Evolutionary conservation across 345 rosid species (phyloP), one percentile per base, ranked within the genome.

Genomic region (Adansonia digitata): DNA sequence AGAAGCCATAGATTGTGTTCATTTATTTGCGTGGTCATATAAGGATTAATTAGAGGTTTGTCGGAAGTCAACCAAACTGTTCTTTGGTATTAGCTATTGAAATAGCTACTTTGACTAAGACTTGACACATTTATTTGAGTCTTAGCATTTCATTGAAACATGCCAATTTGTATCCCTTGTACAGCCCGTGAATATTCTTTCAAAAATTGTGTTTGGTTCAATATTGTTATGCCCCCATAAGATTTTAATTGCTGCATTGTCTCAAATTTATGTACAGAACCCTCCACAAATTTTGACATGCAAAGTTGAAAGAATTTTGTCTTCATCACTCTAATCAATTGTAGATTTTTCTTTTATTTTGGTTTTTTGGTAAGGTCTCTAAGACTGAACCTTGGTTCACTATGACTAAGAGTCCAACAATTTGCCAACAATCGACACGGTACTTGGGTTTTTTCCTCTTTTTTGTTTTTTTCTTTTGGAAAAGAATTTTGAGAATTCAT

Each of bases 281-380:
- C 18, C 14, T 65, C 31, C 51, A 40, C 26, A 64, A 64, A 64
- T 39, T 18, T 61, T 64, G 51, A 66, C 51, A 27, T 27, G 37
- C 70, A 12, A 42, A 66, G 5, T 66, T 66, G 52, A 66, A 39
- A 64, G 69, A 63, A 63, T 39, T 26, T 39, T 35, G n/a, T 63
- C 13, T 11, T 20, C 18, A 65, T 13, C 52, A 13, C 51, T 42
- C 34, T 12, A 13, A 12, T 13, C 17, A 13, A 1, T 63, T 37
- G 37, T 4, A 39, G 11, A 15, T 11, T 12, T 64, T 65, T 40
- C 12, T 40, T 18, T 35, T 51, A 51, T 18, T 51, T 18, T 22
- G 60, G 22, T 55, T 55, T 9, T 55, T 49, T 55, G 60, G 34
- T 56, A 24, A 24, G 61, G 11, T 56, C 24, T 15, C 31, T 34